These are phyloP conservation scores for Septoria petroselini DNA, from an alignment of 2,329 filamentous ascomycete species.

Conservation along the genomic window DNA sequence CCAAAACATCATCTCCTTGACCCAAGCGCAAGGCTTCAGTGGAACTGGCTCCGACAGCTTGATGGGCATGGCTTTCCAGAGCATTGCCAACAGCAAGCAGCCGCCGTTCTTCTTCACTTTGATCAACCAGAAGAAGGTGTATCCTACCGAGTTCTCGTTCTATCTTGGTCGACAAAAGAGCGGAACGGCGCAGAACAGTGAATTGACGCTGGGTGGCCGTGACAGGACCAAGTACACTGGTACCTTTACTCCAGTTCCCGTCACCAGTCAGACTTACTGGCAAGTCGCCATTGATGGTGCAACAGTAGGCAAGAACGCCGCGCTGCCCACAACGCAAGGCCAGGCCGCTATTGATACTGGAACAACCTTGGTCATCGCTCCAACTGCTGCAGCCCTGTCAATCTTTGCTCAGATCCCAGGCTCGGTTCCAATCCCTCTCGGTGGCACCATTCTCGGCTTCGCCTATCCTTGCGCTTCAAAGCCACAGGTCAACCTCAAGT, in stretches of 20 bases:
- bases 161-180: conserved; percentile 30
- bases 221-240: conserved; percentile 28
- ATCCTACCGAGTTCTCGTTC: conserved; percentile 32
- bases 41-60: conserved; percentile 26
- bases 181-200: conserved; percentile 25
- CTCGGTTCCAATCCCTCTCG: conserved; percentile 31
- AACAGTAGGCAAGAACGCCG: conserved; percentile 13
- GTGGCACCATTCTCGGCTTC: conserved; percentile 30
- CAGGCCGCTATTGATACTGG: conserved; percentile 32
- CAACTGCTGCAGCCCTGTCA: conserved; percentile 31
- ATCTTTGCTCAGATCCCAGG: conserved; percentile 39
- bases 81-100: conserved; percentile 24
- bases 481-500: conserved; percentile 29
- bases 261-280: conserved; percentile 32
- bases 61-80: conserved; percentile 27
- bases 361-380: conserved; percentile 38
- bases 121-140: conserved; percentile 27
- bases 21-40: conserved; percentile 28
- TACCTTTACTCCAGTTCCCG: conserved; percentile 27
- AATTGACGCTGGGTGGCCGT: conserved; percentile 31
- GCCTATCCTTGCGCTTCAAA: conserved; percentile 36
- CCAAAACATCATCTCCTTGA: conserved; percentile 31
- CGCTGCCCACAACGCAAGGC: conserved; percentile 20
- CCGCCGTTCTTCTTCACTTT: conserved; percentile 32
- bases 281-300: conserved; percentile 30